phyloP scores from a whole-genome alignment of 352 stramenopile genomes.

The Phytophthora europaea region DNA sequence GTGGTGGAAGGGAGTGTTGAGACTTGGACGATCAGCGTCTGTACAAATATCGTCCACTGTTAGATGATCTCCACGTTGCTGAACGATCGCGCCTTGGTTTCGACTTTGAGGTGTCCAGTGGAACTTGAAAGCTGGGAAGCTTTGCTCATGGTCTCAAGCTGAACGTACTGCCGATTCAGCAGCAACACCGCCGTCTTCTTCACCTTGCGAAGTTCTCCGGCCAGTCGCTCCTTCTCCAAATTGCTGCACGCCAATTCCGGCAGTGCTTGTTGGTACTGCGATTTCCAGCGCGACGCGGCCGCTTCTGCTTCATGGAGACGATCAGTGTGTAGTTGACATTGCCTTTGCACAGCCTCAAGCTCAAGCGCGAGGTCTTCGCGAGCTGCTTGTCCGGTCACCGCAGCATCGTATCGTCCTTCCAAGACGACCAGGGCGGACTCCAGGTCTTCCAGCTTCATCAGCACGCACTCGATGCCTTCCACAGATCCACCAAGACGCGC shows the following conservation, averaged over 20 bases:
- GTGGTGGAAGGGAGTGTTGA: not conserved
- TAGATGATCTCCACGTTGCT: constrained; percentile 19
- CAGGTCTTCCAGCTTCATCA: constrained; percentile 44
- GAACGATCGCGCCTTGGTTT: constrained; percentile 31
- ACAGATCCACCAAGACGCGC: constrained; percentile 20
- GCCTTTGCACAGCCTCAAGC: constrained; percentile 16
- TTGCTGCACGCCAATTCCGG: constrained; percentile 18
- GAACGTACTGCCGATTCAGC: constrained; percentile 31
- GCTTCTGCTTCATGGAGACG: constrained; percentile 30
- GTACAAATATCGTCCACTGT: not conserved
- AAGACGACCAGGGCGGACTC: constrained; percentile 20
- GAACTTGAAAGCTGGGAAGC: constrained; percentile 1
- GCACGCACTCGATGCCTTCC: constrained; percentile 30
- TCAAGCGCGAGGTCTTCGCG: constrained; percentile 10
- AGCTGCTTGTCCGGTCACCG: constrained; percentile 4
- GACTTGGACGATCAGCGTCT: constrained; percentile 1
- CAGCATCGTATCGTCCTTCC: constrained; percentile 3
- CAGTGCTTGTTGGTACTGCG: constrained; percentile 24
- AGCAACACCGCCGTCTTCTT: constrained; percentile 39
- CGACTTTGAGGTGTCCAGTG: not conserved
- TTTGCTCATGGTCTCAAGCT: constrained; percentile 13
- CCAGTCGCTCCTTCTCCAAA: constrained; percentile 27
- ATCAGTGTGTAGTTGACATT: constrained; percentile 5
- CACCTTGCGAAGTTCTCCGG: constrained; percentile 30
- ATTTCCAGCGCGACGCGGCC: constrained; percentile 25